Base-by-base conservation (phyloP, 805 yeast species). In the Metschnikowia anglica region DNA sequence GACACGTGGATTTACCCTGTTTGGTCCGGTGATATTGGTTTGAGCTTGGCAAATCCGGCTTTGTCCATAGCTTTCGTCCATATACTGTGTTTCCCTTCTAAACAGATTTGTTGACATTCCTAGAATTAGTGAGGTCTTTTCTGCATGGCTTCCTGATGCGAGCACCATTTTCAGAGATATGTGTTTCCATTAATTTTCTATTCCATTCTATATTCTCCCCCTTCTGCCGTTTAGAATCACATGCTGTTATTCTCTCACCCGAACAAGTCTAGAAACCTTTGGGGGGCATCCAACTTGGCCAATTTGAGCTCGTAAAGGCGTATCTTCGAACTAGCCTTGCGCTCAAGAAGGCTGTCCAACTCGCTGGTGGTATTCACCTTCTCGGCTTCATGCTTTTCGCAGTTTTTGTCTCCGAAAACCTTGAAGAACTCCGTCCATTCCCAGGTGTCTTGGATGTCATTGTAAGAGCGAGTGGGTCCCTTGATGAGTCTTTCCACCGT, bases 401-500 rank as follows among this genome's bases (percentile, higher is more conserved):
- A 46, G 8, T 52, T 41, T 1, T 52, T 46, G 48, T 68, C 83
- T 11, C 88, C 89, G 56, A 90, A 84, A 13, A 79, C 76, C 44
- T 76, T 71, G 49, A 86, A 75, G 26, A 87, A 65, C 45, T 78
- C 66, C 2, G 83, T 74, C 95, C 95, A 89, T 48, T 83, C 72
- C 96, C 97, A 90, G 46, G 73, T 62, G 31, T 84, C 83, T 60
- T 83, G 79, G 46, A 90, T 83, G 54, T 89, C 96, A 61, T 90
- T 90, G 63, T 89, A 90, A 1, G 75, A 63, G 59, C 87, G 78
- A 20, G 76, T 67, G 21, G 88, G 84, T 4, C 97, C 97, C 58
- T 81, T 77, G 53, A 90, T 86, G 18, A 83, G 78, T 60, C 97
- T 78, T 68, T 90, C 97, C 37, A 90, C 88, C 0, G 96, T 84